A percentile compares a stretch with the other conserved stretches of the same genome.
Evolutionary conservation across 345 rosid genomes (phyloP).

Genomic region (Hibiscus trionum): DNA sequence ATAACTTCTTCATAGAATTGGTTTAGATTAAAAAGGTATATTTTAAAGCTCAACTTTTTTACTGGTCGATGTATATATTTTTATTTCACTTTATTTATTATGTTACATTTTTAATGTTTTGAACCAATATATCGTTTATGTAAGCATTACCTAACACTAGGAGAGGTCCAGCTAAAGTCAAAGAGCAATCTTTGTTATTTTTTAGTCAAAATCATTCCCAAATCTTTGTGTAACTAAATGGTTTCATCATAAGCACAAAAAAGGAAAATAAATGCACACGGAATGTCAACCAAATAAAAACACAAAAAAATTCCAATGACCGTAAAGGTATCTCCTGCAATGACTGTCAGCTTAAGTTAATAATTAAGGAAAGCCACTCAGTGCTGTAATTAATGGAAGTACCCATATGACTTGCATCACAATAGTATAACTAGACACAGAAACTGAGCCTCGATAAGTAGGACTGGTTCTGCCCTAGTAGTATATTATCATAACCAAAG

Average conservation of each 20-base stretch:
- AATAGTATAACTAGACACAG: neutral
- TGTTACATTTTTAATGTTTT: neutral
- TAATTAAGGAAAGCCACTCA: neutral
- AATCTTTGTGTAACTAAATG: neutral
- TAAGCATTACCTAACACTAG: conserved; percentile 1
- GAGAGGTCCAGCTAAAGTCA: neutral
- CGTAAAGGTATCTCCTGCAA: neutral
- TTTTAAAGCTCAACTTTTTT: neutral
- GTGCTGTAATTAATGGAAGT: neutral
- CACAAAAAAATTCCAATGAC: neutral
- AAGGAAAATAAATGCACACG: neutral
- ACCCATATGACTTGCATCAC: neutral
- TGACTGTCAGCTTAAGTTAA: neutral
- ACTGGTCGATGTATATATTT: neutral
- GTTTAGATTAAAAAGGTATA: neutral
- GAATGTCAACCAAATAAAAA: conserved; percentile 2
- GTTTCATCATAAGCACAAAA: neutral
- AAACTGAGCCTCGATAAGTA: neutral
- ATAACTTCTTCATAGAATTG: neutral
- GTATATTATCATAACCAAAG: neutral
- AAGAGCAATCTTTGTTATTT: neutral
- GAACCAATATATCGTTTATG: neutral
- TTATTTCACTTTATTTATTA: neutral
- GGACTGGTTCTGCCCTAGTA: conserved; percentile 1
- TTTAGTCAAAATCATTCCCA: neutral